These are phyloP conservation scores for Diaporthe humulicola DNA, from an alignment of 2,329 filamentous ascomycete species.

Conservation along the genomic window DNA sequence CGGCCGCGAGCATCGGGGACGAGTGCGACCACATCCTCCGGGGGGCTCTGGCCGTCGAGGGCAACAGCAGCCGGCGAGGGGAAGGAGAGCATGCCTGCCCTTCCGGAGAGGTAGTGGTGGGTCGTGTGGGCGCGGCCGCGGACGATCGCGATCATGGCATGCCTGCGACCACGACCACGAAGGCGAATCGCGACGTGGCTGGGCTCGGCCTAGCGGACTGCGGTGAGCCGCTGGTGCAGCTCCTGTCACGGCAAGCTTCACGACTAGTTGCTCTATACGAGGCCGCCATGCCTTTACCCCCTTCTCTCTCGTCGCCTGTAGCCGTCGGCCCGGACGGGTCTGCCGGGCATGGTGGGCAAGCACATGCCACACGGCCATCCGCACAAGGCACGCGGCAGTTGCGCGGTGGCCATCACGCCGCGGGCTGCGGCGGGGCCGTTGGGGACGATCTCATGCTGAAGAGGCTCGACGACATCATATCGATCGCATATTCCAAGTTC, in stretches of 20 bases:
- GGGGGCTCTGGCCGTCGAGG: background rate
- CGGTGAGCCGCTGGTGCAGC: conserved; percentile 42
- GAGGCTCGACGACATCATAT: conserved; percentile 68
- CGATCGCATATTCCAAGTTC: conserved; percentile 74
- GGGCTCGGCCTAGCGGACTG: conserved; percentile 37
- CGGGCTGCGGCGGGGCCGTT: too few relatives aligned
- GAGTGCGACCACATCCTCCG: conserved; percentile 29
- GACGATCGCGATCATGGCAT: background rate
- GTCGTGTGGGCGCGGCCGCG: background rate
- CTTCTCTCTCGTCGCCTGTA: conserved; percentile 2
- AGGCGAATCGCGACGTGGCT: background rate
- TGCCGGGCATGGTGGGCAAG: background rate
- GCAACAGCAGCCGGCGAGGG: conserved; percentile 5
- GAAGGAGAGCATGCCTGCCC: background rate
- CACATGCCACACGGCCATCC: conserved; percentile 5
- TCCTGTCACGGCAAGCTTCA: conserved; percentile 43
- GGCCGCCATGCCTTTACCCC: background rate
- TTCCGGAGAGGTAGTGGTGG: background rate
- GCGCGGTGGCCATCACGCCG: background rate
- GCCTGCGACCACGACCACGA: background rate
- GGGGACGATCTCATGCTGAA: conserved; percentile 45
- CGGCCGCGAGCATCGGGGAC: conserved; percentile 32
- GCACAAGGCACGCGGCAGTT: conserved; percentile 4
- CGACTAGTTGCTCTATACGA: conserved; percentile 36
- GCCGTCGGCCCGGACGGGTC: conserved; percentile 15